These are phyloP conservation scores for Aeschynomene evenia DNA, from an alignment of 306 rosid genomes.

Conservation along the genomic window DNA sequence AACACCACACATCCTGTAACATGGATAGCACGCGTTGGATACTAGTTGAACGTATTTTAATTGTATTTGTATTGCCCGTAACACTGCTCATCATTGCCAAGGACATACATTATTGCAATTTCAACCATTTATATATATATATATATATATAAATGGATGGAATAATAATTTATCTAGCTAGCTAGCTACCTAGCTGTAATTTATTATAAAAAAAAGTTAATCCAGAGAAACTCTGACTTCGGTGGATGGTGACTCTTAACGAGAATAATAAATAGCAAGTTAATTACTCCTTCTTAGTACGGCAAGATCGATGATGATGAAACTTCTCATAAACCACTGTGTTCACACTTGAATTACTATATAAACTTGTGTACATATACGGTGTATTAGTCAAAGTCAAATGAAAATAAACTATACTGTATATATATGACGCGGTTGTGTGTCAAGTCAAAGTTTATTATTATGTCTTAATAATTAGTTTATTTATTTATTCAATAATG, in stretches of 20 bases:
- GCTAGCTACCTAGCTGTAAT: too few species aligned
- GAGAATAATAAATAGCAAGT: background rate
- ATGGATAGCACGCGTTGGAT: too few species aligned
- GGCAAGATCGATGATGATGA: background rate
- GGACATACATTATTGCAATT: background rate
- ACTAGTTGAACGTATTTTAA: too few species aligned
- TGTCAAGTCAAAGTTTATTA: constrained; percentile 19
- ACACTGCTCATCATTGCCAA: background rate
- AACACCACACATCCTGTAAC: too few species aligned
- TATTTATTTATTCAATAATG: too few species aligned
- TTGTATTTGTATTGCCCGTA: too few species aligned
- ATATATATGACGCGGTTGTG: background rate
- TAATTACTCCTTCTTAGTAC: background rate
- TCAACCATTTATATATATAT: background rate
- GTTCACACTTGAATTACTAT: constrained; percentile 33
- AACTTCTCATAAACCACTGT: too few species aligned
- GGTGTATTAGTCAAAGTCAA: background rate
- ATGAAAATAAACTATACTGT: background rate
- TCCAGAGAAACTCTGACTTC: background rate
- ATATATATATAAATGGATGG: too few species aligned
- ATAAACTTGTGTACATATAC: background rate
- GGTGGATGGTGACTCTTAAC: background rate
- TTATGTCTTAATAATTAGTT: too few species aligned
- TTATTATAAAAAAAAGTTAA: background rate
- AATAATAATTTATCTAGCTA: background rate